Evolutionary conservation across 2,329 filamentous ascomycete genomes (phyloP), one percentile per base, ranked within the genome.

Genomic region (Botrytis porri): DNA sequence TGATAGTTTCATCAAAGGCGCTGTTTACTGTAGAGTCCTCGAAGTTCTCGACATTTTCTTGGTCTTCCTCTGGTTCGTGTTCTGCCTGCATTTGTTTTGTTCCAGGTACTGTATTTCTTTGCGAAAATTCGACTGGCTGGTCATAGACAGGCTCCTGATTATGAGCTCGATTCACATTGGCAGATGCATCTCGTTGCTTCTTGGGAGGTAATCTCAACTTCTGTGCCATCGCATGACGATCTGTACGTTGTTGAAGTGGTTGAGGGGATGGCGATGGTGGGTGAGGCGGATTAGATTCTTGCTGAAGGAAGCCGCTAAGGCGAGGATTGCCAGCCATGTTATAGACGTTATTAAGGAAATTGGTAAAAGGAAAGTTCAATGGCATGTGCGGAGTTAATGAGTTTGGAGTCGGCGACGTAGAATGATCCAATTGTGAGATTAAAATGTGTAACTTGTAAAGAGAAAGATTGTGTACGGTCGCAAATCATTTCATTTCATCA

Each of bases 1-100:
- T 72, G 29, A 69, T 25, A 22, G 71, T 72, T 16, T 69, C 51
- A 61, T 72, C 71, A 20, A 72, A 72, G n/a, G 69, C 22, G 4
- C 43, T 43, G 7, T 22, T 35, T 7, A 72, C 48, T 61, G 71
- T 72, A 62, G 63, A 65, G 32, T 39, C 45, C 29, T 70, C 69
- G 45, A 70, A 70, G 22, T 29, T 37, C 16, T 70, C 57, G 10
- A 6, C 41, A 14, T 70, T 39, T 20, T 69, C 48, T 39, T 61
- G 32, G 16, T 45, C 65, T 35, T 67, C 51, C 16, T 70, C 54
- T 16, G 32, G 61, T 45, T 16, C n/a, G 37, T 71, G n/a, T 5
- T 41, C 45, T 39, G n/a, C 9, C n/a, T 66, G 32, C 10, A 32
- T 39, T 66, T 37, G 43, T 6, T 66, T 32, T 35, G n/a, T 45